Evolutionary conservation across 306 rosid genomes (phyloP).

Genomic region (Luffa acutangula): DNA sequence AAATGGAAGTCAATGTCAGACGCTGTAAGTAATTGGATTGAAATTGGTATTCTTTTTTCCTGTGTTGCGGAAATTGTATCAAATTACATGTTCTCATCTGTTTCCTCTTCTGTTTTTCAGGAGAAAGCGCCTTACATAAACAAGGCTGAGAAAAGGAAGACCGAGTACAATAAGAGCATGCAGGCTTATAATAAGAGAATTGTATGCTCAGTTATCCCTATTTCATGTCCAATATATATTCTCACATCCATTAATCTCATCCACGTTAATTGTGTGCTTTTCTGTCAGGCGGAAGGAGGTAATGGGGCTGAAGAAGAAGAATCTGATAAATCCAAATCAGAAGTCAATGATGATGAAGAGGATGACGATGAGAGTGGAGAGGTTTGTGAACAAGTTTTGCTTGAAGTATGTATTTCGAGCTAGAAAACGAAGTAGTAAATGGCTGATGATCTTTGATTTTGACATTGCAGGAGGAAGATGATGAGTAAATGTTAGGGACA

Average conservation of each 20-base stretch:
- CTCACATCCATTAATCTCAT: not conserved
- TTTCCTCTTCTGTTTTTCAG: constrained; percentile 9
- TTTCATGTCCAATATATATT: not conserved
- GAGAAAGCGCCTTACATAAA: constrained; percentile 68
- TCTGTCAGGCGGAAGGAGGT: constrained; percentile 47
- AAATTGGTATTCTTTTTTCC: not conserved
- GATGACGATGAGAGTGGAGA: constrained; percentile 54
- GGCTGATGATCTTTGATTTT: not conserved
- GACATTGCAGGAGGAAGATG: constrained; percentile 44
- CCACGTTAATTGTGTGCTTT: not conserved
- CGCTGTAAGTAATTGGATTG: constrained; percentile 38
- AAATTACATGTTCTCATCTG: not conserved
- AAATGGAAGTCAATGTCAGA: constrained; percentile 74
- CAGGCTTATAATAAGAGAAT: constrained; percentile 47
- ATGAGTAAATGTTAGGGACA: constrained; percentile 22
- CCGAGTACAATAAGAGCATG: constrained; percentile 44
- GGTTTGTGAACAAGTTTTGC: not conserved
- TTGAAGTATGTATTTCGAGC: not conserved
- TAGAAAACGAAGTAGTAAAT: too few species aligned
- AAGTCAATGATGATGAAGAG: constrained; percentile 72
- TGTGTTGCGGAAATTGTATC: not conserved
- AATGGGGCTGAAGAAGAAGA: constrained; percentile 60
- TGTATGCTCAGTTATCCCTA: constrained; percentile 15
- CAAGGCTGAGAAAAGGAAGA: constrained; percentile 66
- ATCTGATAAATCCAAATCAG: constrained; percentile 84